These are phyloP conservation scores for Diutina mesorugosa DNA, from an alignment of 1,139 yeast species.

Conservation along the genomic window DNA sequence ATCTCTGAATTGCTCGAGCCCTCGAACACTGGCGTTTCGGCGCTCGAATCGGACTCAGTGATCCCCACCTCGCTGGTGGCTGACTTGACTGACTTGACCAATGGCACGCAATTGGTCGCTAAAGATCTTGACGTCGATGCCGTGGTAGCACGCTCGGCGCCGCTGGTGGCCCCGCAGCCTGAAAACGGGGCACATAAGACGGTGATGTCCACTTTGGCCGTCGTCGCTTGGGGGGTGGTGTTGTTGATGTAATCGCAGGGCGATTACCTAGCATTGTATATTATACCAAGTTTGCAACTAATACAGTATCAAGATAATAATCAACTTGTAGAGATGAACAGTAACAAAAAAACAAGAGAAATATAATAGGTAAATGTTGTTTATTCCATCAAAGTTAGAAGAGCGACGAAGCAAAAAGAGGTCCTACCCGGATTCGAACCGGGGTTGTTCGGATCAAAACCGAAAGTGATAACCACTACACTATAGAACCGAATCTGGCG, in stretches of 20 bases:
- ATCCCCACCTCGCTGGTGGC: not conserved
- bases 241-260: slow-evolving; percentile 1
- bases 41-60: not conserved
- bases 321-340: not conserved
- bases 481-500: slow-evolving; percentile 17
- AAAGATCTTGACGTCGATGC: not conserved
- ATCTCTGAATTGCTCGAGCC: not conserved
- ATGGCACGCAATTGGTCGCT: not conserved
- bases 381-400: no score
- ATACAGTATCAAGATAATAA: not conserved
- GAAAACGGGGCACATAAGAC: not conserved
- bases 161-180: not conserved
- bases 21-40: not conserved
- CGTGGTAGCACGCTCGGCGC: not conserved
- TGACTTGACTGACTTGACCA: not conserved
- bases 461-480: slow-evolving; percentile 40
- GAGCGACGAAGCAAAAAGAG: slow-evolving; percentile 14
- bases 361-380: no score
- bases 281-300: not conserved
- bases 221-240: not conserved
- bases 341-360: not conserved
- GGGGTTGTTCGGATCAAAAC: slow-evolving; percentile 74
- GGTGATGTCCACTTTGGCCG: not conserved
- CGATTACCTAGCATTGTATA: slow-evolving; percentile 1
- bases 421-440: slow-evolving; percentile 95